Evolutionary conservation across 768 basidiomycete species (phyloP).

Genomic region (Phlegmacium glaucopus): DNA sequence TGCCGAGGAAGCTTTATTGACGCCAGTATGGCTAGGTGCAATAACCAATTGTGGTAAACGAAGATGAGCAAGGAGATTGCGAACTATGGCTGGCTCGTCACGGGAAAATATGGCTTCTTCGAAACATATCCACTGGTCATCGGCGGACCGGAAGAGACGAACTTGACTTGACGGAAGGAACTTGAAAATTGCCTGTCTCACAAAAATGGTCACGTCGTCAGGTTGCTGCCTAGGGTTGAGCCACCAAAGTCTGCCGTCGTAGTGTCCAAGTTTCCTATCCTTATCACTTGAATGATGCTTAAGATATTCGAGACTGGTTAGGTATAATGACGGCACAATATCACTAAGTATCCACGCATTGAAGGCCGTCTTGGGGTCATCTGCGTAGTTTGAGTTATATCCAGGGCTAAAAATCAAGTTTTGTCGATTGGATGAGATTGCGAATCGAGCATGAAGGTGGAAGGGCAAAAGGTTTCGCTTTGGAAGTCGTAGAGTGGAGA

Average conservation of each 20-base stretch:
- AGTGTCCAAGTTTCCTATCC: background rate
- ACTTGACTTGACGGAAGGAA: background rate
- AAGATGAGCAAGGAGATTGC: slow-evolving; percentile 16
- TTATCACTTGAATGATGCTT: background rate
- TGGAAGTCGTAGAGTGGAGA: slow-evolving; percentile 42
- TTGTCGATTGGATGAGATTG: slow-evolving; percentile 41
- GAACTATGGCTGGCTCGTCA: slow-evolving; percentile 12
- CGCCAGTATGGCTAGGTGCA: background rate
- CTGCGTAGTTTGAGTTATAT: slow-evolving; percentile 8
- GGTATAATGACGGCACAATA: slow-evolving; percentile 34
- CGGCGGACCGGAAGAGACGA: slow-evolving; percentile 8
- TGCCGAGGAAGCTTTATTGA: background rate
- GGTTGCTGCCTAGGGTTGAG: background rate
- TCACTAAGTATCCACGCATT: slow-evolving; percentile 39
- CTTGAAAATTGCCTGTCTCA: slow-evolving; percentile 10
- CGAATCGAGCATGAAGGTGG: slow-evolving; percentile 43
- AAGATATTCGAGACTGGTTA: slow-evolving; percentile 30
- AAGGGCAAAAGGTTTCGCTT: slow-evolving; percentile 35
- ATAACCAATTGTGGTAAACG: slow-evolving; percentile 13
- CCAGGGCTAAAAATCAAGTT: slow-evolving; percentile 37
- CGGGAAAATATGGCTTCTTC: slow-evolving; percentile 17
- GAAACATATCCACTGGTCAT: slow-evolving; percentile 3
- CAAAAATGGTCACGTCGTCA: no score
- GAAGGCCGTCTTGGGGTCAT: slow-evolving; percentile 28
- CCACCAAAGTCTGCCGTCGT: slow-evolving; percentile 6